Base-by-base conservation (phyloP, 139 green algal species). In the Tetradesmus obliquus region DNA sequence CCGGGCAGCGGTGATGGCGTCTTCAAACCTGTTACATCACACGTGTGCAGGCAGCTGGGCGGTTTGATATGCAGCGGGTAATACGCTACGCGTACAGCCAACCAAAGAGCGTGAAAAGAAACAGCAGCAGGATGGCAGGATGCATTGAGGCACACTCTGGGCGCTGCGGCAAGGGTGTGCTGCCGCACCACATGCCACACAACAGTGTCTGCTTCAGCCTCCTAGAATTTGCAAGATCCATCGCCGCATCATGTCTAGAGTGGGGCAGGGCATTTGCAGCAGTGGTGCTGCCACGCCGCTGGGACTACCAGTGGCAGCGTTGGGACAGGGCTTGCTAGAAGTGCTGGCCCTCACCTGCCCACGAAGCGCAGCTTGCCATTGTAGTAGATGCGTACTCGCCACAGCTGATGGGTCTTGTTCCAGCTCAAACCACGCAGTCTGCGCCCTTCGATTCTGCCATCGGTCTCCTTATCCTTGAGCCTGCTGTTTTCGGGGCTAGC, bases 371-470 rank as follows among this genome's bases (percentile, higher is more conserved):
- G 57, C 51, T 88, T 88, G 10, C 83, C 83, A 57, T 45, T 62
- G 57, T 88, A 88, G 51, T 79, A 88, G 20, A 88, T 88, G n/a
- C 83, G 57, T 8, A 88, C 83, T 53, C 83, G 83, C 83, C 83
- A 88, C 2, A 79, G 22, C 8, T 79, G 83, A 9, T 88, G 83
- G n/a, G 55, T 88, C 83, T 88, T 88, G 83, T 88, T 79, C 83
- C 83, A 88, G 57, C 83, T 79, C n/a, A 88, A 55, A 2, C 83
- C 83, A 79, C 83, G 83, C 51, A 79, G n/a, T 12, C 57, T 76
- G n/a, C 83, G 66, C 2, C 66, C 66, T 24, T 76, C 66, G 5
- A 76, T 76, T 76, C 66, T 76, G 66, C 66, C 66, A 76, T 76
- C 66, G 10, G 66, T 76, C 66, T 76, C 66, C 17, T 76, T 76